Evolutionary conservation across 192 early-diverging fungal genomes (phyloP).

Genomic region (Rhizophagus sp.): DNA sequence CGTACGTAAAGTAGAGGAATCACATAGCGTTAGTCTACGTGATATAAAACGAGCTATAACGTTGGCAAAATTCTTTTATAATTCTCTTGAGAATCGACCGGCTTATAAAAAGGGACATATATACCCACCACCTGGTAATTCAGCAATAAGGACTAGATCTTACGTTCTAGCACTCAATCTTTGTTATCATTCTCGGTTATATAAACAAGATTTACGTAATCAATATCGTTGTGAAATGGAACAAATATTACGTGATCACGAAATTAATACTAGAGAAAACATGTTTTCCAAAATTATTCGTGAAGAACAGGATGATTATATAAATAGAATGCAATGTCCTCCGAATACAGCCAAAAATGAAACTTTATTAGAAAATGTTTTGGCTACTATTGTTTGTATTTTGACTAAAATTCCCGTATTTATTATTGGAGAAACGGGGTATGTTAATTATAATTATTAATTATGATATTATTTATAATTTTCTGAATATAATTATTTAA

Average conservation of each 20-base stretch:
- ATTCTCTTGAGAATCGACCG: no score
- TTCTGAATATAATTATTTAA: no score
- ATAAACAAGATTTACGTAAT: no score
- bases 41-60: slow-evolving; percentile 20
- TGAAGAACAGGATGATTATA: slow-evolving; percentile 24
- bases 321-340: not conserved
- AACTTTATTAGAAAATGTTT: slow-evolving; percentile 21
- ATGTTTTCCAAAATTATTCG: not conserved
- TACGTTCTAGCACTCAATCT: slow-evolving; percentile 3
- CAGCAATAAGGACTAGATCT: not conserved
- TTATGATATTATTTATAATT: not conserved
- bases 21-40: slow-evolving; percentile 18
- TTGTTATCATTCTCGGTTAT: no score
- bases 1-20: slow-evolving; percentile 18
- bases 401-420: slow-evolving; percentile 28
- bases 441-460: not conserved
- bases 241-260: slow-evolving; percentile 2
- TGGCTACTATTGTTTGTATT: slow-evolving; percentile 23
- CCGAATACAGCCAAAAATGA: not conserved
- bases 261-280: not conserved
- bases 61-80: no score
- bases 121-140: no score
- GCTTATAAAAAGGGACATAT: no score
- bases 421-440: slow-evolving; percentile 27
- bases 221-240: not conserved